A percentile compares a stretch with the other conserved stretches of the same genome.
Conservation (phyloP, 768 basidiomycete genomes). For the Lactarius sp. region DNA sequence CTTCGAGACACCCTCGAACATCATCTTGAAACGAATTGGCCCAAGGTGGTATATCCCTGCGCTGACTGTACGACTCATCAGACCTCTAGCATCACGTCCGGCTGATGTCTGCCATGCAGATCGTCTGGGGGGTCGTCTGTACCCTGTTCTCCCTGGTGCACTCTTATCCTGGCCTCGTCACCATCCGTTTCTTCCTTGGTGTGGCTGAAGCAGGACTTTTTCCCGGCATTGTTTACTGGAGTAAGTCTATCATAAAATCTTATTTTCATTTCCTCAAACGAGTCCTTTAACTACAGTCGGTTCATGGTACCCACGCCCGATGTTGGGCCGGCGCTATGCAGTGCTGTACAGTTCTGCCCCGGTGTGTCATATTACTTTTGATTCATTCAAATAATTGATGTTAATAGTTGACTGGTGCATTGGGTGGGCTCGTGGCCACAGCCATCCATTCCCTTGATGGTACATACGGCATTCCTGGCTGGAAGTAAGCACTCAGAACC, state of each 20-base stretch:
- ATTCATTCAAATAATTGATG: neutral
- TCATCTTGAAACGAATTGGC: neutral
- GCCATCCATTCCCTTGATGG: neutral
- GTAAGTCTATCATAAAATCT: neutral
- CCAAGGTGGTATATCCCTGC: neutral
- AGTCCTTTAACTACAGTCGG: neutral
- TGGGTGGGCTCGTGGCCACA: neutral
- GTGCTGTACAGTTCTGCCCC: neutral
- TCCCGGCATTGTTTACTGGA: neutral
- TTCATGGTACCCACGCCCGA: neutral
- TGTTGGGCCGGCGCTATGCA: neutral
- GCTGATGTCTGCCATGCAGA: neutral
- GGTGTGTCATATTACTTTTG: neutral
- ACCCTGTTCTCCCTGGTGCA: neutral
- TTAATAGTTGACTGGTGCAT: neutral
- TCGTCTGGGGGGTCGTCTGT: neutral
- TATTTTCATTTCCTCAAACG: neutral
- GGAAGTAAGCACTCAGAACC: neutral
- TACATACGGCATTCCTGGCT: neutral
- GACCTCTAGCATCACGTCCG: neutral
- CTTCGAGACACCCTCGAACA: neutral
- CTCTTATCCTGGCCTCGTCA: neutral
- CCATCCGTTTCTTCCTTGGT: neutral
- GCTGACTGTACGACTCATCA: neutral
- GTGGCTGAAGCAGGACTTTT: neutral